A percentile compares a stretch with the other conserved stretches of the same genome.
These are phyloP conservation scores for Fusarium continuum DNA, from an alignment of 2,329 filamentous ascomycete genomes.

Conservation along the genomic window DNA sequence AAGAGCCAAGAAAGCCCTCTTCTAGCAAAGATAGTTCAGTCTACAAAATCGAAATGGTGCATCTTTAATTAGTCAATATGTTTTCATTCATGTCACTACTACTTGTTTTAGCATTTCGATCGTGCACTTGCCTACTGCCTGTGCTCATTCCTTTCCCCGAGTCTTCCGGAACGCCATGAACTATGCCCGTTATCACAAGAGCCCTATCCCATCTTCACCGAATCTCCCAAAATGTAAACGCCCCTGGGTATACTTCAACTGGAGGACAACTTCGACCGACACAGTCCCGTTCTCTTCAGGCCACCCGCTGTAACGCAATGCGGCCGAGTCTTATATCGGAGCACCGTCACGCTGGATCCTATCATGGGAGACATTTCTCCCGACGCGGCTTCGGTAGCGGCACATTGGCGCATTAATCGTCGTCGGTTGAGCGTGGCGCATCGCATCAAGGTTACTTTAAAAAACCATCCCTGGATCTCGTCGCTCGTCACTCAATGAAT, in stretches of 20 bases:
- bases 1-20: too few species aligned
- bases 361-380: slow-evolving; percentile 27
- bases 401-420: slow-evolving; percentile 19
- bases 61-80: slow-evolving; percentile 16
- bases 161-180: slow-evolving; percentile 41
- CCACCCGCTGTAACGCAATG: background rate
- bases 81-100: slow-evolving; percentile 26
- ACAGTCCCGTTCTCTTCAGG: slow-evolving; percentile 3
- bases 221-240: slow-evolving; percentile 39
- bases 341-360: slow-evolving; percentile 16
- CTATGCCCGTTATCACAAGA: slow-evolving; percentile 35
- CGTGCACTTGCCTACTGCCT: slow-evolving; percentile 45
- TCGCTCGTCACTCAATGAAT: slow-evolving; percentile 63
- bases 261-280: slow-evolving; percentile 11
- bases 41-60: too few species aligned
- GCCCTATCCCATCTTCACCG: slow-evolving; percentile 28
- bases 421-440: slow-evolving; percentile 16
- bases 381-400: slow-evolving; percentile 29
- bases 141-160: slow-evolving; percentile 28
- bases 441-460: slow-evolving; percentile 18
- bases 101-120: slow-evolving; percentile 16
- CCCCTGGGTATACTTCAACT: slow-evolving; percentile 40
- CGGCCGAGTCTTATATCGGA: slow-evolving; percentile 12
- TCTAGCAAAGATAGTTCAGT: too few species aligned
- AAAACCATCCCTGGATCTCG: slow-evolving; percentile 16